These are phyloP conservation scores for Cyclotella cryptica DNA, from an alignment of 108 stramenopile genomes.

Conservation along the genomic window DNA sequence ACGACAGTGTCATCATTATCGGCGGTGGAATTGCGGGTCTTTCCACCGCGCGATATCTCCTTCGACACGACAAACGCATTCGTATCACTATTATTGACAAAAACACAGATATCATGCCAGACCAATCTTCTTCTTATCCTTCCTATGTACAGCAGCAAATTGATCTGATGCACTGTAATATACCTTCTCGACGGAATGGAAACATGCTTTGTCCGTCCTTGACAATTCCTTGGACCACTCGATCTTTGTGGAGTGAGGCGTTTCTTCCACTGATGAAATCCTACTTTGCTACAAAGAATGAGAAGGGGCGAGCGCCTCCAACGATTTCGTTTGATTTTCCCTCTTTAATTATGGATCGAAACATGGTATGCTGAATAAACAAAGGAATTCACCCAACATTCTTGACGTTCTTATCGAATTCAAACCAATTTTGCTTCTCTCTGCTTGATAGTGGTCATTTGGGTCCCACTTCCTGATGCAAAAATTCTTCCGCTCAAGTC, in stretches of 20 bases:
- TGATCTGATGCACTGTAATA: constrained; percentile 17
- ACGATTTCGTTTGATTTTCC: constrained; percentile 37
- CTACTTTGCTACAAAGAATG: background rate
- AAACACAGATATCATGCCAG: constrained; percentile 9
- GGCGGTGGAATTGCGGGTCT: constrained; percentile 49
- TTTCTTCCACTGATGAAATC: constrained; percentile 36
- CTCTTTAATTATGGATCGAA: constrained; percentile 22
- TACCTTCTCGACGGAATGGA: constrained; percentile 45
- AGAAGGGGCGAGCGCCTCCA: background rate
- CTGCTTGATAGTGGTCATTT: constrained; percentile 28
- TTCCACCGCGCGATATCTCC: constrained; percentile 43
- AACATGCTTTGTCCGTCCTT: constrained; percentile 46
- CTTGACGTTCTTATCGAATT: background rate
- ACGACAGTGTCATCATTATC: constrained; percentile 34
- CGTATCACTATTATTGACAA: constrained; percentile 41
- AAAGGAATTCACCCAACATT: background rate
- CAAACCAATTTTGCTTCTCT: background rate
- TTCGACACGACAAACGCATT: constrained; percentile 5
- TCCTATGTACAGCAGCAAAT: constrained; percentile 14
- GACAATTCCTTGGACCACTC: constrained; percentile 38
- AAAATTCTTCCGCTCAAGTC: constrained; percentile 24
- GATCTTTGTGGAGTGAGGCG: constrained; percentile 37
- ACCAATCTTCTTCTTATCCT: background rate
- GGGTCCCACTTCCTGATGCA: constrained; percentile 37
- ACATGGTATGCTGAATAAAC: constrained; percentile 20